A percentile compares a stretch with the other conserved stretches of the same genome.
Evolutionary conservation across 371 early-diverging fungal species (phyloP).

Genomic region (Sporodiniella umbellata): DNA sequence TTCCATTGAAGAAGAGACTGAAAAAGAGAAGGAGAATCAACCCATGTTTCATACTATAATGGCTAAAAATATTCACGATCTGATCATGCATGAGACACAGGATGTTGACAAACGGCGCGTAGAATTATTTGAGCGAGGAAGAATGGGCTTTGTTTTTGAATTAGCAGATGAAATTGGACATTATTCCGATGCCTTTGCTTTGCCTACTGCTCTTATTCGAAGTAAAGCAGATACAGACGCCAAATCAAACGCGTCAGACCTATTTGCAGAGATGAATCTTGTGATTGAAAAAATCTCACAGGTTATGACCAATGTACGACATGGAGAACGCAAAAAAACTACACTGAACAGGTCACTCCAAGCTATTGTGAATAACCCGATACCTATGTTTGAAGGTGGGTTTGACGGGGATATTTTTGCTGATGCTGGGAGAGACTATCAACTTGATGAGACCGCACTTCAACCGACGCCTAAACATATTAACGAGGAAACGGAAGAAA

Average conservation of each 20-base stretch:
- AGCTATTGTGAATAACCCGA: conserved; percentile 17
- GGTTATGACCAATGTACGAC: conserved; percentile 55
- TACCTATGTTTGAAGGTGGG: conserved; percentile 17
- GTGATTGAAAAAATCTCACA: conserved; percentile 75
- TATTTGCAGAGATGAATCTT: conserved; percentile 50
- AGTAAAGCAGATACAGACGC: conserved; percentile 62
- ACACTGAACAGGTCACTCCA: conserved; percentile 7
- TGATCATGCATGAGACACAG: conserved; percentile 8
- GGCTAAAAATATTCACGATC: conserved; percentile 35
- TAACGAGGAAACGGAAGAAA: conserved; percentile 14
- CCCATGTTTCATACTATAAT: conserved; percentile 21
- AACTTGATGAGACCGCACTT: conserved; percentile 38
- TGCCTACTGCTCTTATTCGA: conserved; percentile 76
- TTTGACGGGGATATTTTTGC: conserved; percentile 78
- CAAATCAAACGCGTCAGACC: conserved; percentile 31
- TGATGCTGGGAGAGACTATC: conserved; percentile 81
- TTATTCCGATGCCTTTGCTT: conserved; percentile 54
- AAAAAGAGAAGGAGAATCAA: conserved; percentile 6
- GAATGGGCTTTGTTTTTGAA: conserved; percentile 80
- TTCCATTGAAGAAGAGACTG: too few species aligned
- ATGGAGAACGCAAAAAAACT: conserved; percentile 31
- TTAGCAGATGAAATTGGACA: conserved; percentile 52
- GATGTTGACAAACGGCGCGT: conserved; percentile 37
- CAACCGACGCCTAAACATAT: background rate
- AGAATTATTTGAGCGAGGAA: conserved; percentile 75